A percentile compares a stretch with the other conserved stretches of the same genome.
These are phyloP conservation scores for Verticillium isaacii DNA, from an alignment of 2,329 filamentous ascomycete genomes.

Conservation along the genomic window DNA sequence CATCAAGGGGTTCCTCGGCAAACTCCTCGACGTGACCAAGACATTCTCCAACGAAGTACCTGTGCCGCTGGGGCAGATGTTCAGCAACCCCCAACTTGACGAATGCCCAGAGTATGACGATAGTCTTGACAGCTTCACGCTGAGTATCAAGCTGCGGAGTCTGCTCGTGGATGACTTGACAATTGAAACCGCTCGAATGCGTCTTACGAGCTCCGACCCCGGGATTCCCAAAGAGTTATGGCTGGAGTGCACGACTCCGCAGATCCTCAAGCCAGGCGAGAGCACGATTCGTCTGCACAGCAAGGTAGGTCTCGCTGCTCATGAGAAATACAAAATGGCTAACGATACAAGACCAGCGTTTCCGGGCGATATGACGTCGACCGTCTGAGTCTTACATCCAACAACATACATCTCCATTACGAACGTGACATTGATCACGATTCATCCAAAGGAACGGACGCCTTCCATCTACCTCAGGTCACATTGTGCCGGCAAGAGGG, in stretches of 20 bases:
- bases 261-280: slow-evolving; percentile 47
- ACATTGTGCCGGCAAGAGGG: slow-evolving; percentile 68
- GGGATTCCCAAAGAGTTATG: slow-evolving; percentile 63
- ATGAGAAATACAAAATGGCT: neutral
- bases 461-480: slow-evolving; percentile 58
- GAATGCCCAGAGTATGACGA: slow-evolving; percentile 65
- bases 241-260: slow-evolving; percentile 43
- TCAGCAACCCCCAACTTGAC: slow-evolving; percentile 63
- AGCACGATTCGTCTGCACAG: slow-evolving; percentile 32
- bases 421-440: slow-evolving; percentile 53
- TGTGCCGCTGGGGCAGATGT: slow-evolving; percentile 69
- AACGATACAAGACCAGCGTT: slow-evolving; percentile 47
- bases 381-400: slow-evolving; percentile 59
- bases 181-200: slow-evolving; percentile 60
- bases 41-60: slow-evolving; percentile 53
- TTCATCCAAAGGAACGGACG: slow-evolving; percentile 37
- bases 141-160: slow-evolving; percentile 65
- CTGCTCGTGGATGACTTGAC: slow-evolving; percentile 66
- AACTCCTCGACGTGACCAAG: slow-evolving; percentile 40
- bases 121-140: slow-evolving; percentile 68
- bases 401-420: slow-evolving; percentile 61
- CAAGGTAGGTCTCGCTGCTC: slow-evolving; percentile 23
- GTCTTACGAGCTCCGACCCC: slow-evolving; percentile 49
- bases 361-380: slow-evolving; percentile 74
- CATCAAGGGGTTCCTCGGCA: slow-evolving; percentile 42